phyloP scores from a whole-genome alignment of 1,284 basidiomycete genomes.

The Pisolithus thermaeus region DNA sequence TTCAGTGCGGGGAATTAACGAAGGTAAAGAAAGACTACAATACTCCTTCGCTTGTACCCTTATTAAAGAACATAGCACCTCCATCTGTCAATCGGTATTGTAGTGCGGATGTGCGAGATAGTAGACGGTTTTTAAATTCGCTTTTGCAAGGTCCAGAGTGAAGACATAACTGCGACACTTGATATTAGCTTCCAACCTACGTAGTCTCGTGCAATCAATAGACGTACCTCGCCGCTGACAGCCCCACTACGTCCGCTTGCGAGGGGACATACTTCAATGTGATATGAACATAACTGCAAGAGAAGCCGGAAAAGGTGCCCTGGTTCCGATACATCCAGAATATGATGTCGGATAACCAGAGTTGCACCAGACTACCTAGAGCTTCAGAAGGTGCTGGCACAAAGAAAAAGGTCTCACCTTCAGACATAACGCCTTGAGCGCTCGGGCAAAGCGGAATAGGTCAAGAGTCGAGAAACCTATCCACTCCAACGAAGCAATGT shows the following conservation, averaged over 20 bases:
- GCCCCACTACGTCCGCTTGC: conserved; percentile 67
- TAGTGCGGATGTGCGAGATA: conserved; percentile 49
- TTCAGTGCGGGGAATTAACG: too few species aligned
- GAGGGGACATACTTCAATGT: conserved; percentile 63
- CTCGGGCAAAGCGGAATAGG: conserved; percentile 50
- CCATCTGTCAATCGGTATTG: conserved; percentile 66
- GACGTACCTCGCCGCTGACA: conserved; percentile 65
- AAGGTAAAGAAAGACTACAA: conserved; percentile 31
- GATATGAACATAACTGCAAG: conserved; percentile 54
- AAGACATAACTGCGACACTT: conserved; percentile 47
- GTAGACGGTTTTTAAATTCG: conserved; percentile 31
- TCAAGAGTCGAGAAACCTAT: conserved; percentile 49
- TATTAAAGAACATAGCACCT: conserved; percentile 60
- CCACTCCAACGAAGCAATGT: conserved; percentile 62
- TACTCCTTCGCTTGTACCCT: conserved; percentile 61
- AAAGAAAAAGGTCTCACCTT: conserved; percentile 36
- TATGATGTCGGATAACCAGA: conserved; percentile 58
- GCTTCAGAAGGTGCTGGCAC: not conserved
- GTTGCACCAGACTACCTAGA: conserved; percentile 40
- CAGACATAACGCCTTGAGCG: conserved; percentile 46
- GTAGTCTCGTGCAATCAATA: conserved; percentile 1
- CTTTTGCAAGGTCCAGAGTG: conserved; percentile 47
- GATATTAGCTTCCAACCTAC: not conserved
- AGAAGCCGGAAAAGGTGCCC: conserved; percentile 55
- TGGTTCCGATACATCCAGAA: conserved; percentile 45